Evolutionary conservation across 352 stramenopile species (phyloP).

Genomic region (Pythium aquatile): DNA sequence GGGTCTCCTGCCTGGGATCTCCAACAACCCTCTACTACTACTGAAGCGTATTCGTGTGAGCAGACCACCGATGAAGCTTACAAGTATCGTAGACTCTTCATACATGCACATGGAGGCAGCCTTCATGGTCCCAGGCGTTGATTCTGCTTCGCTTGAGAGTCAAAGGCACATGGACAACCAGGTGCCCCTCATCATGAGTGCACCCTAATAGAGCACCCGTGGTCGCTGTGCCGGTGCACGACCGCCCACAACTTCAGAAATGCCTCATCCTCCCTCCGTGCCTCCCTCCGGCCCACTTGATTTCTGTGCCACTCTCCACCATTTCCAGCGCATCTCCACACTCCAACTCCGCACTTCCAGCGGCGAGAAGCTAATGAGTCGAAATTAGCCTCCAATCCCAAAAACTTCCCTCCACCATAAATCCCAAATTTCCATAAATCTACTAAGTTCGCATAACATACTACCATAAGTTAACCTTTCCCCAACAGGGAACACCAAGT

Average conservation of each 20-base stretch:
- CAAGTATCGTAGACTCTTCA: too few relatives aligned
- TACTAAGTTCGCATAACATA: background rate
- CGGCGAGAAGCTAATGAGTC: background rate
- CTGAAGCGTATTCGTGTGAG: too few relatives aligned
- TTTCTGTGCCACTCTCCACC: conserved; percentile 1
- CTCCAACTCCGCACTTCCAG: too few relatives aligned
- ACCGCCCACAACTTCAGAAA: background rate
- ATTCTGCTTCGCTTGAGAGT: background rate
- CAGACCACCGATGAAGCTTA: too few relatives aligned
- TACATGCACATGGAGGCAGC: too few relatives aligned
- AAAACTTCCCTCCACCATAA: background rate
- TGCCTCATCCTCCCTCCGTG: background rate
- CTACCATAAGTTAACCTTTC: background rate
- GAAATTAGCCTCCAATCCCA: background rate
- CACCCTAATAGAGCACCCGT: background rate
- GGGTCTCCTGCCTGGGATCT: too few relatives aligned
- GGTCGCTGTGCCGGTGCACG: background rate
- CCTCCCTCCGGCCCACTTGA: background rate
- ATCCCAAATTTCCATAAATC: background rate
- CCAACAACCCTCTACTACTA: too few relatives aligned
- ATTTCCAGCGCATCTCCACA: background rate
- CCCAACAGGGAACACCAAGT: background rate
- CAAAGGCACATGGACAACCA: too few relatives aligned
- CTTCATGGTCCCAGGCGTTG: too few relatives aligned
- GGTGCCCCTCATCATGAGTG: too few relatives aligned